A percentile compares a stretch with the other conserved stretches of the same genome.
Conservation (phyloP, 1,284 basidiomycete species). For the Naganishia sp. region DNA sequence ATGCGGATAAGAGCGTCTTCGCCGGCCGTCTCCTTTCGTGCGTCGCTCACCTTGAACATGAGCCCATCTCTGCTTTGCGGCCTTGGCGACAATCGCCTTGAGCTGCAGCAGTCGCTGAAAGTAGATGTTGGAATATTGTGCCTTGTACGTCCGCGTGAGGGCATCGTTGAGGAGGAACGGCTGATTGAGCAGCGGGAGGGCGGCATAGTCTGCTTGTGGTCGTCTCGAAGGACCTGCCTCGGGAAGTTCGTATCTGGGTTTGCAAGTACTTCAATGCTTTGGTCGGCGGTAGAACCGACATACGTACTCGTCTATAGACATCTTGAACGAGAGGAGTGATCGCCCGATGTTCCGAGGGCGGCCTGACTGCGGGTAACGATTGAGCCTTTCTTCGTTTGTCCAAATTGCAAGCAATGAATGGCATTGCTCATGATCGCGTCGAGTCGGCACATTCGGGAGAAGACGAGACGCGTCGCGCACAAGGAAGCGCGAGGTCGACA, state of each 20-base stretch:
- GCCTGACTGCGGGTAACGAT: not conserved
- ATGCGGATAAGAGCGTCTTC: not conserved
- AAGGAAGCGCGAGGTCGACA: not conserved
- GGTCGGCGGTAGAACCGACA: not conserved
- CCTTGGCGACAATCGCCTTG: slow-evolving; percentile 64
- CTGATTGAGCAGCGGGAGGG: slow-evolving; percentile 47
- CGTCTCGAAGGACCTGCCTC: slow-evolving; percentile 19
- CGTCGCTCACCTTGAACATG: slow-evolving; percentile 61
- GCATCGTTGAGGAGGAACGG: slow-evolving; percentile 51
- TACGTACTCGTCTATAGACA: slow-evolving; percentile 23
- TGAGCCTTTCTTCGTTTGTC: not conserved
- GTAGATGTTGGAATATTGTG: slow-evolving; percentile 93
- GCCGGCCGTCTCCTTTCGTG: too few species aligned
- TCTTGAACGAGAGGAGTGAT: not conserved
- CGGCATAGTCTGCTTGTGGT: slow-evolving; percentile 26
- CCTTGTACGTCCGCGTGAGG: slow-evolving; percentile 57
- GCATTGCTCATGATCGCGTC: not conserved
- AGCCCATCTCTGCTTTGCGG: slow-evolving; percentile 68
- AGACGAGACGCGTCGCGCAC: not conserved
- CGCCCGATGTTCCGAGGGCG: too few species aligned
- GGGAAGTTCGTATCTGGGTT: slow-evolving; percentile 1
- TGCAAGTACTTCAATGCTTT: not conserved
- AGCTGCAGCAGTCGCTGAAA: slow-evolving; percentile 73
- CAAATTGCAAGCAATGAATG: not conserved
- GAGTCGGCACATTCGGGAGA: slow-evolving; percentile 19